Conservation (phyloP, 2,329 filamentous ascomycete species). For the Penicillium sp. region DNA sequence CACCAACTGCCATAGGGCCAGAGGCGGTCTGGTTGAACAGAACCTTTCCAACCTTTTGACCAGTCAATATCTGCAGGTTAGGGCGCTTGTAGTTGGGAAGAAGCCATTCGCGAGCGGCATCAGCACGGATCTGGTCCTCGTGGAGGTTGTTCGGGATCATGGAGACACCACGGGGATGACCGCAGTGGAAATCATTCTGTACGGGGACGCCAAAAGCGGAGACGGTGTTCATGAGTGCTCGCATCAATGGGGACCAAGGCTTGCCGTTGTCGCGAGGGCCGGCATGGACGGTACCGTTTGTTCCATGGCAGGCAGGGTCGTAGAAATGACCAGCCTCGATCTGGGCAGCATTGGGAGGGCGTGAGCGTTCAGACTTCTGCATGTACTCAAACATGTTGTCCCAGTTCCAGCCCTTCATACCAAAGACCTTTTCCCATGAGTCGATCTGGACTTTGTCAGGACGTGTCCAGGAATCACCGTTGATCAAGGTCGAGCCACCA, state of each 20-base stretch:
- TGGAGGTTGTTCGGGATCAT: conserved; percentile 33
- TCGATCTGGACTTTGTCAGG: conserved; percentile 31
- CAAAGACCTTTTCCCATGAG: conserved; percentile 42
- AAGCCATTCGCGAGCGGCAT: conserved; percentile 34
- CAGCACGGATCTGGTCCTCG: conserved; percentile 30
- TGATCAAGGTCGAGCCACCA: conserved; percentile 35
- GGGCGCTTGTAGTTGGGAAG: conserved; percentile 27
- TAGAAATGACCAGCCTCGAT: conserved; percentile 28
- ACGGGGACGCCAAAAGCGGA: conserved; percentile 15
- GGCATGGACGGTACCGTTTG: conserved; percentile 26
- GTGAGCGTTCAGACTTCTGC: conserved; percentile 39
- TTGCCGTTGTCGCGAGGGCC: conserved; percentile 28
- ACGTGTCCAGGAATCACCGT: conserved; percentile 35
- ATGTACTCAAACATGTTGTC: conserved; percentile 54
- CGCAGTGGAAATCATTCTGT: conserved; percentile 28
- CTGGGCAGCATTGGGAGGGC: conserved; percentile 22
- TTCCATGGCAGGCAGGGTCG: conserved; percentile 27
- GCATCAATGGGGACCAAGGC: conserved; percentile 27
- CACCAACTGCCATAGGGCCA: conserved; percentile 22
- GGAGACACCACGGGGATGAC: conserved; percentile 33
- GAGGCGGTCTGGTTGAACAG: conserved; percentile 15
- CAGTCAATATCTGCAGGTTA: conserved; percentile 29
- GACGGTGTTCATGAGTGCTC: conserved; percentile 28
- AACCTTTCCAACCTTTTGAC: conserved; percentile 31
- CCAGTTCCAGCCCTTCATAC: conserved; percentile 53